Percentiles rank a stretch among this genome's conserved stretches.
Conservation (phyloP, 805 yeast species). For the Kluyveromyces dobzhanskii region DNA sequence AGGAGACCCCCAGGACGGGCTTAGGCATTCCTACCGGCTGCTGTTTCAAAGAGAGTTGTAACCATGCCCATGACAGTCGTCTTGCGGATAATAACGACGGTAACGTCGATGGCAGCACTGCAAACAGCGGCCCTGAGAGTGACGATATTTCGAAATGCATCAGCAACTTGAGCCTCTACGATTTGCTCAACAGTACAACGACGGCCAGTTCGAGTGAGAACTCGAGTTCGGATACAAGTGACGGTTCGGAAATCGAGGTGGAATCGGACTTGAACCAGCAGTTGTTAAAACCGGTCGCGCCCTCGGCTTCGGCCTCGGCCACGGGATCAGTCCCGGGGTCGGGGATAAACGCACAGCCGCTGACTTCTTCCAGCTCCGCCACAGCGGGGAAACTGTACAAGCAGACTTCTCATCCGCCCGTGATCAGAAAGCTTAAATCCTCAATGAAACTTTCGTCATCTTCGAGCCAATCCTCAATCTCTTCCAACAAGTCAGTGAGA, state of each 20-base stretch:
- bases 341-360: too few species aligned
- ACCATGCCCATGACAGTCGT: too few species aligned
- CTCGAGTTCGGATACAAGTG: constrained; percentile 2
- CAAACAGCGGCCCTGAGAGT: neutral
- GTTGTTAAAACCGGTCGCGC: too few species aligned
- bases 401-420: constrained; percentile 3
- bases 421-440: constrained; percentile 16
- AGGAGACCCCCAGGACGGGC: too few species aligned
- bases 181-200: constrained; percentile 4
- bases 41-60: too few species aligned
- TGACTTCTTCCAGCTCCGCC: constrained; percentile 3
- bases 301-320: too few species aligned
- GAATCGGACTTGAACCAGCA: neutral
- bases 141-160: constrained; percentile 4
- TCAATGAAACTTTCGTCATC: constrained; percentile 19
- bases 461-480: constrained; percentile 13
- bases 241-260: constrained; percentile 2
- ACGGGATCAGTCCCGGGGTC: too few species aligned
- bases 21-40: too few species aligned
- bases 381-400: constrained; percentile 3
- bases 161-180: constrained; percentile 5
- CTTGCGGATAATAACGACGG: too few species aligned
- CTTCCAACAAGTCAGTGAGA: constrained; percentile 46
- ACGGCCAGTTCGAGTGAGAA: neutral
- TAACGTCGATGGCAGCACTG: too few species aligned